Conservation (phyloP, 2,329 filamentous ascomycete species). For the Apiospora saccharicola region DNA sequence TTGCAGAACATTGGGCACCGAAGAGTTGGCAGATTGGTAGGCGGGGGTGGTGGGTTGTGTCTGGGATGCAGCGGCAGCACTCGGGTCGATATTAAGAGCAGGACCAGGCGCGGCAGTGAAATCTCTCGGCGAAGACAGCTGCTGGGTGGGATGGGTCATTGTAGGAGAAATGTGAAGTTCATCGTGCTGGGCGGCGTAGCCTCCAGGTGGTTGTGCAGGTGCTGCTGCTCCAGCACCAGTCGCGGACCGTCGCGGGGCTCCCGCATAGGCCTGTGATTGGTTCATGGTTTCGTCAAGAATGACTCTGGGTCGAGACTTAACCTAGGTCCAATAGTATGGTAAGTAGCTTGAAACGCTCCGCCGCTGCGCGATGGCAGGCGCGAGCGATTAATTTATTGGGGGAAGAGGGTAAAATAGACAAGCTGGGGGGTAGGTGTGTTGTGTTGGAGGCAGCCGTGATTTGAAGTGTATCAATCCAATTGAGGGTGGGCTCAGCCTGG, state of each 20-base stretch:
- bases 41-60: constrained; percentile 39
- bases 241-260: constrained; percentile 44
- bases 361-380: constrained; percentile 20
- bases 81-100: constrained; percentile 49
- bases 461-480: neutral
- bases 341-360: constrained; percentile 1
- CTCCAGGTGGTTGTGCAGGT: neutral
- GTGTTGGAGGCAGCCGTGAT: neutral
- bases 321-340: constrained; percentile 16
- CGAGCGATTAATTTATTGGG: constrained; percentile 3
- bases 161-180: constrained; percentile 62
- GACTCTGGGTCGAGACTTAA: constrained; percentile 9
- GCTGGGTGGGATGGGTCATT: constrained; percentile 51
- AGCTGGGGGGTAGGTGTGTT: neutral
- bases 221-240: neutral
- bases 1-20: constrained; percentile 66
- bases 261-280: constrained; percentile 46
- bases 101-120: constrained; percentile 46
- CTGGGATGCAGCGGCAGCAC: constrained; percentile 27
- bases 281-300: constrained; percentile 41
- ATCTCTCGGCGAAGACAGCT: constrained; percentile 33
- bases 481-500: neutral
- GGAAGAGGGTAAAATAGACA: neutral
- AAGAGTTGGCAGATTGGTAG: constrained; percentile 49
- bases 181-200: constrained; percentile 49